These are phyloP conservation scores for Tuctoria greenei DNA, from an alignment of 176 grass and related monocot genomes.

Conservation along the genomic window DNA sequence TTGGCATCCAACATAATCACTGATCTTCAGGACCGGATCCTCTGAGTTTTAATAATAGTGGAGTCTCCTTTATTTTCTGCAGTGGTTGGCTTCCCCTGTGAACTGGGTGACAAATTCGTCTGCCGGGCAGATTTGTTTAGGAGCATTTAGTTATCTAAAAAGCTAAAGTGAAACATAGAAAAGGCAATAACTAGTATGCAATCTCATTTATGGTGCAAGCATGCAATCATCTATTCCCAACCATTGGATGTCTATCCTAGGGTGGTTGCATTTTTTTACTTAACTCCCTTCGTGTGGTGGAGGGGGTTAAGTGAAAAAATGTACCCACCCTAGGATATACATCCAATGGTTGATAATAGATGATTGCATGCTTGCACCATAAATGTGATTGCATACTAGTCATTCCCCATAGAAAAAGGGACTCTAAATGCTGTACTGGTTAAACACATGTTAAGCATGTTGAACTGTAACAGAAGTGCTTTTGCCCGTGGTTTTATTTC, in stretches of 20 bases:
- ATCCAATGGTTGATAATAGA: too few species aligned
- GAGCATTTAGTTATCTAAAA: slow-evolving; percentile 21
- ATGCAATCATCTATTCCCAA: too few species aligned
- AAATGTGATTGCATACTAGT: too few species aligned
- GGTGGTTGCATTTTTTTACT: too few species aligned
- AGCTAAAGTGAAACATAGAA: background rate
- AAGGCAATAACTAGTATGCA: too few species aligned
- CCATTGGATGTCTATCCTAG: too few species aligned
- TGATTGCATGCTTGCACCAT: too few species aligned
- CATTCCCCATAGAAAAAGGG: background rate
- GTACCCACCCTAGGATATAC: too few species aligned
- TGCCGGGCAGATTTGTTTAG: slow-evolving; percentile 25
- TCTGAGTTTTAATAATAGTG: slow-evolving; percentile 47
- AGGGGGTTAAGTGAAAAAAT: too few species aligned
- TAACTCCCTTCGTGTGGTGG: too few species aligned
- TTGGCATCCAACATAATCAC: slow-evolving; percentile 83
- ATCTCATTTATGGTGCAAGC: too few species aligned
- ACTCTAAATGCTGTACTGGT: slow-evolving; percentile 15
- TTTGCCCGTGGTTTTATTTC: slow-evolving; percentile 10
- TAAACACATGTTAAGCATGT: slow-evolving; percentile 26
- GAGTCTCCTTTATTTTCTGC: slow-evolving; percentile 21
- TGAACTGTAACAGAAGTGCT: slow-evolving; percentile 27
- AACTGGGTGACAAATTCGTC: background rate
- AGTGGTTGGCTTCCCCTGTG: background rate
- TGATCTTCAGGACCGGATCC: slow-evolving; percentile 82